phyloP scores from a whole-genome alignment of 129 eudicot genomes.

The Daucus carota region DH1_v3.0 NC_030387.2:24065001-24065500 shows the following conservation, averaged over 20 bases:
- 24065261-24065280: constrained; percentile 12
- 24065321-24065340: constrained; percentile 49
- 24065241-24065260: constrained; percentile 7
- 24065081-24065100: too few species aligned
- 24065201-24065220: constrained; percentile 6
- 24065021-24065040: neutral
- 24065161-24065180: too few species aligned
- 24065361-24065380: too few species aligned
- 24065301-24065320: constrained; percentile 28
- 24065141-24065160: neutral
- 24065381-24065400: too few species aligned
- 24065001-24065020: too few species aligned
- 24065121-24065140: neutral
- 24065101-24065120: too few species aligned
- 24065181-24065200: neutral
- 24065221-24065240: too few species aligned
- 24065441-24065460: constrained; percentile 15
- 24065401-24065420: too few species aligned
- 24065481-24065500: constrained; percentile 8
- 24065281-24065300: constrained; percentile 71
- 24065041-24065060: constrained; percentile 1
- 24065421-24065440: constrained; percentile 26
- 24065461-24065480: too few species aligned
- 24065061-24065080: too few species aligned
- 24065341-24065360: constrained; percentile 68